Conservation (phyloP, 352 stramenopile species). For the Pythium rhizo-oryzae region DNA sequence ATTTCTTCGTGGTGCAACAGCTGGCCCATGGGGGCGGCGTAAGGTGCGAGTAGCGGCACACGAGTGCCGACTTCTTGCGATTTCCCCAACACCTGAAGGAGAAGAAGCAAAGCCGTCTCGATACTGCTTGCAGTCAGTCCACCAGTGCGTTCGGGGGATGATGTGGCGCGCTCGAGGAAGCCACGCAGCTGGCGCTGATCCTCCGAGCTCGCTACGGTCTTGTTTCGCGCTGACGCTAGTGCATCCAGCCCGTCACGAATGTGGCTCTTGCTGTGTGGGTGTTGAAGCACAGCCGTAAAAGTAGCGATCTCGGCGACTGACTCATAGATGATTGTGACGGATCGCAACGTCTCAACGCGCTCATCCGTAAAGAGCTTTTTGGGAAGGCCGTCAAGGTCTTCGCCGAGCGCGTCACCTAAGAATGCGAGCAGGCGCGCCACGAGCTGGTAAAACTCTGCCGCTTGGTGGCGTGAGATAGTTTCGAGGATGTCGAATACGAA, state of each 20-base stretch:
- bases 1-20: constrained; percentile 45
- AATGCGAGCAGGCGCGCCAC: constrained; percentile 51
- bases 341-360: constrained; percentile 41
- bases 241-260: constrained; percentile 34
- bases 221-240: constrained; percentile 42
- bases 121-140: constrained; percentile 19
- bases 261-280: constrained; percentile 34
- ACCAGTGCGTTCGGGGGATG: background rate
- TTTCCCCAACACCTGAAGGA: constrained; percentile 52
- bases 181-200: constrained; percentile 61
- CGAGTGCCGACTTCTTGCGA: constrained; percentile 40
- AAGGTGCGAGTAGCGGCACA: constrained; percentile 46
- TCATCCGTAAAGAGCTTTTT: constrained; percentile 46
- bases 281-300: constrained; percentile 45
- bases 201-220: constrained; percentile 41
- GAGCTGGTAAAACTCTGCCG: constrained; percentile 68
- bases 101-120: constrained; percentile 37
- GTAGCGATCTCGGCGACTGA: constrained; percentile 44
- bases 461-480: constrained; percentile 63
- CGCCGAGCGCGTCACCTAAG: constrained; percentile 48
- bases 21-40: constrained; percentile 40
- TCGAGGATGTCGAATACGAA: constrained; percentile 75
- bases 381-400: constrained; percentile 37
- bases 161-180: constrained; percentile 34
- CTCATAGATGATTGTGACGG: constrained; percentile 55